Conservation (phyloP, 2,329 filamentous ascomycete genomes). For the Clathrospora elynae region DNA sequence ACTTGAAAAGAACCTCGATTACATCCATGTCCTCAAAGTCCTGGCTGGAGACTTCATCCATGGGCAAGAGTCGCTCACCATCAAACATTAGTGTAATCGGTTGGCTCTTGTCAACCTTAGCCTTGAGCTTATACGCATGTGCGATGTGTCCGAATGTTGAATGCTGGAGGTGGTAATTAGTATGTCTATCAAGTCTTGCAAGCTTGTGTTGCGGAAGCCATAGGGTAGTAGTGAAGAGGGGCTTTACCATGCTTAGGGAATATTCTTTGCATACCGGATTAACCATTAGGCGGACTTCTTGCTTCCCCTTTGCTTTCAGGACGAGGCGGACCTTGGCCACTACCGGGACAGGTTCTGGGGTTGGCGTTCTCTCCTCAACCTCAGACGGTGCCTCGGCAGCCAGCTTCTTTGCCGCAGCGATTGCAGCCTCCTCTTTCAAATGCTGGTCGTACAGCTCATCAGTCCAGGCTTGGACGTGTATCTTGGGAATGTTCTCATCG, state of each 20-base stretch:
- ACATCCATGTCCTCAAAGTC: constrained; percentile 48
- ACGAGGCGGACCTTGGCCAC: constrained; percentile 52
- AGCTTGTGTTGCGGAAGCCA: neutral
- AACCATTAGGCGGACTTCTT: constrained; percentile 58
- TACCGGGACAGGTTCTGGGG: constrained; percentile 23
- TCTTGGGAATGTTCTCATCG: constrained; percentile 55
- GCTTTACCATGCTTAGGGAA: no score
- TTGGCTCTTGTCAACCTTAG: constrained; percentile 31
- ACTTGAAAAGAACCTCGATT: constrained; percentile 46
- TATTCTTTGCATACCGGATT: constrained; percentile 48
- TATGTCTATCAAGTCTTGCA: no score
- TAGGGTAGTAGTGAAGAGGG: no score
- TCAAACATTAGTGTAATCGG: constrained; percentile 46
- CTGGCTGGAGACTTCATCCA: constrained; percentile 38
- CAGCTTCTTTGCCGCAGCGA: constrained; percentile 40
- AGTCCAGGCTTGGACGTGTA: constrained; percentile 82
- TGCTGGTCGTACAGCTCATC: constrained; percentile 63
- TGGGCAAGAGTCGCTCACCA: constrained; percentile 43
- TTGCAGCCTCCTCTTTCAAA: constrained; percentile 48
- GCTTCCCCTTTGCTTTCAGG: constrained; percentile 57
- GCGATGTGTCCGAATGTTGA: constrained; percentile 41
- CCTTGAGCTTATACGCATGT: constrained; percentile 34
- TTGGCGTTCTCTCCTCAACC: constrained; percentile 22
- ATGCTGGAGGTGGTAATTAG: constrained; percentile 27
- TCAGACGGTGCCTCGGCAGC: constrained; percentile 43